These are phyloP conservation scores for Microdochium paspali DNA, from an alignment of 2,329 filamentous ascomycete genomes.

Conservation along the genomic window DNA sequence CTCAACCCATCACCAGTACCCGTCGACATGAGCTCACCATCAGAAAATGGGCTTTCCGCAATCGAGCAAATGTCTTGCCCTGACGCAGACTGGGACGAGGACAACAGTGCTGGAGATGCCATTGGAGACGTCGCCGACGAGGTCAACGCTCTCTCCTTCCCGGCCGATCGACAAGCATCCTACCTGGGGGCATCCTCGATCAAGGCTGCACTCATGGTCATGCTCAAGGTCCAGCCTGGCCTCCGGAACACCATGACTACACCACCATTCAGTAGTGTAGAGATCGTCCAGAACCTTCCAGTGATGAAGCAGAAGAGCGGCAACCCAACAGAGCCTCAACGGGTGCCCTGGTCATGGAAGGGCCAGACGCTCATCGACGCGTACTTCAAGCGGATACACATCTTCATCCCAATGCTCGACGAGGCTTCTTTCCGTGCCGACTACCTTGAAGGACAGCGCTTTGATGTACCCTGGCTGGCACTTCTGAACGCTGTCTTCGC, in stretches of 20 bases:
- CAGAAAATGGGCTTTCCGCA: conserved; percentile 35
- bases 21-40: conserved; percentile 38
- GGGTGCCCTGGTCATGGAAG: conserved; percentile 50
- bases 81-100: conserved; percentile 60
- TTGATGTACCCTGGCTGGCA: conserved; percentile 61
- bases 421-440: conserved; percentile 60
- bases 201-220: conserved; percentile 64
- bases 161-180: conserved; percentile 48
- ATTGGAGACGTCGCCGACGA: conserved; percentile 60
- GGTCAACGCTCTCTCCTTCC: conserved; percentile 58
- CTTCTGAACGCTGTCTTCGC: conserved; percentile 70
- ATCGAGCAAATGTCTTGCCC: conserved; percentile 62
- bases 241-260: conserved; percentile 32
- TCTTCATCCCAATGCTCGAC: conserved; percentile 65
- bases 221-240: conserved; percentile 46
- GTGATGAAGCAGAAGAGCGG: conserved; percentile 30
- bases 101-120: conserved; percentile 40
- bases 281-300: conserved; percentile 35
- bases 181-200: conserved; percentile 69
- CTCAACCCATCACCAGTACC: conserved; percentile 38
- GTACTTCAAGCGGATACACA: conserved; percentile 67
- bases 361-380: conserved; percentile 62
- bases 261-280: conserved; percentile 34
- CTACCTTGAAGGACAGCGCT: conserved; percentile 51
- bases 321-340: conserved; percentile 35